These are phyloP conservation scores for Drosera spatulata DNA, from an alignment of 179 eudicot genomes.

Conservation along the genomic window DNA sequence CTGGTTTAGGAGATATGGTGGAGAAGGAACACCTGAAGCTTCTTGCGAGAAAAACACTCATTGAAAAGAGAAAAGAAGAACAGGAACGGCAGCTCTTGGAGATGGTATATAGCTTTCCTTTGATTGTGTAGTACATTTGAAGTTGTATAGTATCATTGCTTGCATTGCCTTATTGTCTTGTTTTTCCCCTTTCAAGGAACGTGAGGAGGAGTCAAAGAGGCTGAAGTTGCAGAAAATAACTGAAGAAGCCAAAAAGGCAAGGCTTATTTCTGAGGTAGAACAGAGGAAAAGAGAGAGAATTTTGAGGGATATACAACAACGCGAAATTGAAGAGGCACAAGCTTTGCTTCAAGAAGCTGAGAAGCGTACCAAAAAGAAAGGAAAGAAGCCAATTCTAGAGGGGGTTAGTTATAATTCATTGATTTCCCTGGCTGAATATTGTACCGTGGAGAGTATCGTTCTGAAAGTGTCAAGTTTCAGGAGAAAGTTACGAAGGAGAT, in stretches of 20 bases:
- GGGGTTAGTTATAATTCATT: slow-evolving; percentile 35
- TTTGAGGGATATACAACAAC: slow-evolving; percentile 58
- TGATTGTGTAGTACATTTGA: background rate
- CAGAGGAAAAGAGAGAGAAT: slow-evolving; percentile 62
- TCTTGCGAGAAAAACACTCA: slow-evolving; percentile 85
- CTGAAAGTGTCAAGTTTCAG: slow-evolving; percentile 15
- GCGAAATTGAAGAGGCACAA: slow-evolving; percentile 59
- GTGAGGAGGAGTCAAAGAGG: slow-evolving; percentile 76
- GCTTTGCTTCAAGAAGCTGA: slow-evolving; percentile 49
- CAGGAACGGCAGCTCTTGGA: slow-evolving; percentile 83
- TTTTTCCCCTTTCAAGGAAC: slow-evolving; percentile 39
- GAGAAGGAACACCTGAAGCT: slow-evolving; percentile 85
- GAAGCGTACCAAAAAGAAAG: slow-evolving; percentile 37
- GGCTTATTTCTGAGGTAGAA: slow-evolving; percentile 66
- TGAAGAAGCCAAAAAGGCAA: slow-evolving; percentile 74
- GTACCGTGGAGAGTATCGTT: background rate
- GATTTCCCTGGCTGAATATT: background rate
- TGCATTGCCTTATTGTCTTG: background rate
- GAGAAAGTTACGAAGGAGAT: slow-evolving; percentile 60
- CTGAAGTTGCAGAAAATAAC: slow-evolving; percentile 50
- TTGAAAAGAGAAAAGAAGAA: slow-evolving; percentile 93
- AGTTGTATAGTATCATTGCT: background rate
- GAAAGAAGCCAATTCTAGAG: slow-evolving; percentile 62
- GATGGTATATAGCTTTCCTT: slow-evolving; percentile 34
- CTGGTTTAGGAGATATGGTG: slow-evolving; percentile 65